Evolutionary conservation across 1,139 yeast genomes (phyloP), one percentile per base, ranked within the genome.

Genomic region (Saccharomyces hybrid): DNA sequence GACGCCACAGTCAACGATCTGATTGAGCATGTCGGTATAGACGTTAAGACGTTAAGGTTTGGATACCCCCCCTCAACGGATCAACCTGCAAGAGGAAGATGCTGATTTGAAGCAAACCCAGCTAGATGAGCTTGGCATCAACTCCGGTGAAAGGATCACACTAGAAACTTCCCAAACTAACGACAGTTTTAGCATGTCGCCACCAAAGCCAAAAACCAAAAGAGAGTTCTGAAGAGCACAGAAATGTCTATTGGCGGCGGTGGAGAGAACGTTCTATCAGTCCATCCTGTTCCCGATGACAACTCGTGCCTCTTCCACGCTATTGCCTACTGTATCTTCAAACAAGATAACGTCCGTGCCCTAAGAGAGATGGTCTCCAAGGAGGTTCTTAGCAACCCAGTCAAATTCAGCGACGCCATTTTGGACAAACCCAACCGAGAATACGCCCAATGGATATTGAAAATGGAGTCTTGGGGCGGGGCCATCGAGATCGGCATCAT

Each of bases 241-340:
- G 34, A 55, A 47, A 34, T 59, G 8, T 29, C 50, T 1, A 51
- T 55, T 34, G 61, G 62, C 0, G 56, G 54, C 28, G 53, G 54
- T 8, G 52, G 58, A 19, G 29, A 51, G 28, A 38, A 56, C 38
- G 51, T 55, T 9, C 44, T 62, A 38, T 59, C 78, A 11, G 74
- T 86, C 14, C 76, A 89, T 42, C 79, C 81, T 53, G 82, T 86
- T 57, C 86, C 88, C 1, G 91, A 87, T 64, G 95, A 88, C 67
- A 87, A 87, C 65, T 85, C 95, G 8, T 87, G 96, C 66, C 72
- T 88, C 61, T 87, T 87, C 71, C 82, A 86, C 60, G 79, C 95
- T 0, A 75, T 87, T 1, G 76, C 83, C 1, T 83, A 82, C 63
- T 12, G 24, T 16, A 38, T 38, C 24, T 80, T 83, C 11, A 67